A percentile compares a stretch with the other conserved stretches of the same genome.
Conservation (phyloP, 2,329 filamentous ascomycete genomes). For the Neobulgaria alba region DNA sequence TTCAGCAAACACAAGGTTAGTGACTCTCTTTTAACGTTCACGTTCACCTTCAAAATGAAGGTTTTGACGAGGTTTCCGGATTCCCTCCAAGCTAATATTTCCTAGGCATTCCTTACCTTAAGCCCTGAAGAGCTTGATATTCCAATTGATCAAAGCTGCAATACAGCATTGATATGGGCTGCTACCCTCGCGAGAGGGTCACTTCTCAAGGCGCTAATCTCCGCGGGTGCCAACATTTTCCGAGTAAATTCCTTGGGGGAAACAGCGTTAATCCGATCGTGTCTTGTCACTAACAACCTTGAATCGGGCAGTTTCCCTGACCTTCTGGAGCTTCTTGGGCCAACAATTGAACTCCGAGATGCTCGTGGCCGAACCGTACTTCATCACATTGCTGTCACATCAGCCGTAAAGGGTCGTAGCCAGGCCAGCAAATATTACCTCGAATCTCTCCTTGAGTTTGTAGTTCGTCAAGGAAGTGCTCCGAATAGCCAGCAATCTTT, state of each 20-base stretch:
- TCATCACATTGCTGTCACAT: constrained; percentile 93
- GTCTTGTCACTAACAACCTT: constrained; percentile 87
- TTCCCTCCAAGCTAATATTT: too few relatives aligned
- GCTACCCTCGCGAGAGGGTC: constrained; percentile 83
- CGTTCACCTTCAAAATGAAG: too few relatives aligned
- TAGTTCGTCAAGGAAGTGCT: constrained; percentile 73
- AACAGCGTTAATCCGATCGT: constrained; percentile 86
- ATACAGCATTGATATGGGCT: constrained; percentile 94
- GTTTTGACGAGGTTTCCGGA: too few relatives aligned
- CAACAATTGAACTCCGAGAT: constrained; percentile 85
- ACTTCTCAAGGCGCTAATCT: constrained; percentile 71
- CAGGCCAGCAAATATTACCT: constrained; percentile 92
- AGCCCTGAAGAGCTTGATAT: constrained; percentile 79
- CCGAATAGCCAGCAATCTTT: constrained; percentile 42
- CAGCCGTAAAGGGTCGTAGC: constrained; percentile 86
- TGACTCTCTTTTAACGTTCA: too few relatives aligned
- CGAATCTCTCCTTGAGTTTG: constrained; percentile 87
- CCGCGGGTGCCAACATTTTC: constrained; percentile 77
- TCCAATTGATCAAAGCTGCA: constrained; percentile 79
- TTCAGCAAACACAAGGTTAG: constrained; percentile 56
- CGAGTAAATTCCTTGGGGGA: constrained; percentile 85
- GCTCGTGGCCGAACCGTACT: constrained; percentile 84
- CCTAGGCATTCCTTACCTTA: constrained; percentile 61
- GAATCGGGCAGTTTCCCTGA: constrained; percentile 87
- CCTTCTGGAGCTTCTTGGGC: constrained; percentile 77